Base-by-base conservation (phyloP, 2,329 filamentous ascomycete species). In the Rosellinia necatrix region DNA sequence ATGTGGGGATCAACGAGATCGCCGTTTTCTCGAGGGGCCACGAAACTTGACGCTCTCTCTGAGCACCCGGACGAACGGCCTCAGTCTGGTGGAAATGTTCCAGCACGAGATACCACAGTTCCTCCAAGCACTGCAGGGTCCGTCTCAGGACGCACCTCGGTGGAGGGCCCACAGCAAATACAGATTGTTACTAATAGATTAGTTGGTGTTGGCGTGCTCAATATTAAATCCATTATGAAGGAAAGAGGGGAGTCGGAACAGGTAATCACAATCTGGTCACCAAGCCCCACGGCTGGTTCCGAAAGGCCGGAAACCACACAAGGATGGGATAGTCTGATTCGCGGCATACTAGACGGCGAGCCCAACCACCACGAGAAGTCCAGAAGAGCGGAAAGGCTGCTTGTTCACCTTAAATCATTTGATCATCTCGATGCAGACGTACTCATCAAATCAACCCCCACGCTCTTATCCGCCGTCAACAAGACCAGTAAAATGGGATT, bases 401-500 rank as follows among this genome's bases (percentile, higher is more conserved):
- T 93, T 63, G 77, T 97, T 1, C 88, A 90, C 58, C 76, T 97
- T 12, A 89, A 88, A 64, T 82, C 89, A 1, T 97, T 97, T 71
- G 82, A 85, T 30, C 83, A 89, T 65, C 79, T 84, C 1, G 91
- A 97, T 66, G 86, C 91, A 1, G 91, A 96, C 62, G 78, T 76
- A 0, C 81, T 99, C 35, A 89, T 97, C 68, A 91, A 89, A 67
- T 86, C 88, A 43, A 96, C 91, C 3, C 94, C 94, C 0, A 97
- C 93, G 0, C 76, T 96, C 12, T 83, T 99, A 12, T 88, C 96
- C 47, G 87, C 89, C 48, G 84, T 97, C 57, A 81, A 81, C 54
- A 89, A 89, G 71, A 96, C 92, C 0, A 88, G 81, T 66, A 94
- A 94, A 71, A 92, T 97, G 72, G 94, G 92, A 2, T 97, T 99